These are phyloP conservation scores for Penicillium sp. DNA, from an alignment of 2,329 filamentous ascomycete species.

Conservation along the genomic window DNA sequence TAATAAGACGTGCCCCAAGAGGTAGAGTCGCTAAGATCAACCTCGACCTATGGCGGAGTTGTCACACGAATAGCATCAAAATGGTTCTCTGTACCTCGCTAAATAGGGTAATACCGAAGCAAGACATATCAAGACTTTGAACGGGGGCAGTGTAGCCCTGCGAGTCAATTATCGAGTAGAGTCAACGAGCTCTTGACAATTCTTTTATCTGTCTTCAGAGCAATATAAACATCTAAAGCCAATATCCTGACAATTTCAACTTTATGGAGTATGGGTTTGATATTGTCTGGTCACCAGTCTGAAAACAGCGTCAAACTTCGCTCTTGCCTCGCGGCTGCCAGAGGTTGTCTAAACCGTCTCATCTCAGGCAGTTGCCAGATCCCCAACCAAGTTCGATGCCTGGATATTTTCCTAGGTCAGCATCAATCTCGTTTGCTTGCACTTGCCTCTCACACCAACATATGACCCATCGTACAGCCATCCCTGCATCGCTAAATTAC, in stretches of 20 bases:
- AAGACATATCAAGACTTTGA: neutral
- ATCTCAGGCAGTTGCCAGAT: neutral
- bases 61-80: neutral
- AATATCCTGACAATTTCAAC: neutral
- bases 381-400: neutral
- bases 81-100: no score
- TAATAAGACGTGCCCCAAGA: neutral
- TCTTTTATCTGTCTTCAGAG: neutral
- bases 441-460: neutral
- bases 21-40: neutral
- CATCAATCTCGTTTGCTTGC: neutral
- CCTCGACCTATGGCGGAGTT: neutral
- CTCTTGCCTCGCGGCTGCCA: neutral
- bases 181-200: neutral
- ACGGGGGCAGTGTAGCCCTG: neutral
- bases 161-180: neutral
- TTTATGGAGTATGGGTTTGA: no score
- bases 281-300: neutral
- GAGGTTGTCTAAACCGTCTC: neutral
- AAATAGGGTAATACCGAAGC: neutral
- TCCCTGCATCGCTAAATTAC: neutral
- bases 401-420: neutral
- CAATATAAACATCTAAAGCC: neutral
- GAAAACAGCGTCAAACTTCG: neutral
- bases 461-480: neutral